Percentiles rank a stretch among this genome's conserved stretches.
These are phyloP conservation scores for Trypanosoma theileri DNA, from an alignment of 208 protist species.

Conservation along the genomic window DNA sequence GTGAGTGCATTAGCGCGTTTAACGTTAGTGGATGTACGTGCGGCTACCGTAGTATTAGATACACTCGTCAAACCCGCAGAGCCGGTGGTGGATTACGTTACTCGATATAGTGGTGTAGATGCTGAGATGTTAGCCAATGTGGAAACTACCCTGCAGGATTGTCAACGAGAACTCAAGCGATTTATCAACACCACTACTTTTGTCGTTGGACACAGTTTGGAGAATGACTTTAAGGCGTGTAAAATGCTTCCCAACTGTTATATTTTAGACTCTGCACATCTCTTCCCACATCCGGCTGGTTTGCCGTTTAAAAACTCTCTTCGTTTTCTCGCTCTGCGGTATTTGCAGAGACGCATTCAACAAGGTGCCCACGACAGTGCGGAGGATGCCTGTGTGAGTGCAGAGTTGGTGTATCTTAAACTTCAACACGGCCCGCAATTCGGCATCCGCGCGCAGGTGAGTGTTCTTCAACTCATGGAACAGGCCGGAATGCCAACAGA, in stretches of 20 bases:
- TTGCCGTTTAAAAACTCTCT: conserved; percentile 84
- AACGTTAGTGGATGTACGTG: conserved; percentile 76
- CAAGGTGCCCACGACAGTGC: conserved; percentile 81
- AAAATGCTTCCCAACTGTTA: conserved; percentile 77
- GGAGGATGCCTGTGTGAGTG: conserved; percentile 79
- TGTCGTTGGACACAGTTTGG: conserved; percentile 90
- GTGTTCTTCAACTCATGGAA: conserved; percentile 55
- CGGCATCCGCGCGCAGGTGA: conserved; percentile 60
- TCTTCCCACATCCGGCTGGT: conserved; percentile 89
- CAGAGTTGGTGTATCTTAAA: conserved; percentile 85
- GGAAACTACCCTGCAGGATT: conserved; percentile 67
- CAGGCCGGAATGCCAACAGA: conserved; percentile 24
- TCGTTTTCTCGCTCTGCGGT: conserved; percentile 74
- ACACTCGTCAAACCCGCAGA: conserved; percentile 75
- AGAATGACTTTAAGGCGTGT: conserved; percentile 94
- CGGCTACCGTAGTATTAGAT: conserved; percentile 72
- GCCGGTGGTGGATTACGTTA: conserved; percentile 87
- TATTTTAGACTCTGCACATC: conserved; percentile 87
- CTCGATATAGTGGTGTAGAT: conserved; percentile 90
- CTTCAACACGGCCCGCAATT: conserved; percentile 73
- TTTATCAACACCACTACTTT: conserved; percentile 78
- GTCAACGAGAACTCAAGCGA: conserved; percentile 55
- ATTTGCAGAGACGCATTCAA: conserved; percentile 84
- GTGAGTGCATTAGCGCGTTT: conserved; percentile 80
- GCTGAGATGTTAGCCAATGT: conserved; percentile 68